Evolutionary conservation across 805 yeast species (phyloP).

Genomic region (Starmerella cellae): DNA sequence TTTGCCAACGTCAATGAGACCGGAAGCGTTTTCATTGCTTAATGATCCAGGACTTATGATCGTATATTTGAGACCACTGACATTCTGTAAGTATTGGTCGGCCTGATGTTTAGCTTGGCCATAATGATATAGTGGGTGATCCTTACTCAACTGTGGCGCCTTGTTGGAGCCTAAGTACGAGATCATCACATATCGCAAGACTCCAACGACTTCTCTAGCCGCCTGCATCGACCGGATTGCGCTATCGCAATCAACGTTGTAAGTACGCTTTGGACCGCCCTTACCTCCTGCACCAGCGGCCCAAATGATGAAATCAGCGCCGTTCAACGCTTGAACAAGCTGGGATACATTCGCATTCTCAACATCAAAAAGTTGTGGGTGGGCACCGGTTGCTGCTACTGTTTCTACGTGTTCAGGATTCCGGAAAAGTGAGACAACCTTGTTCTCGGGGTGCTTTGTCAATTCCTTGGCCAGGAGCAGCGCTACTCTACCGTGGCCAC

Average conservation of each 20-base stretch:
- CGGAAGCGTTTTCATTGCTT: slow-evolving; percentile 32
- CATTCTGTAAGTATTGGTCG: slow-evolving; percentile 33
- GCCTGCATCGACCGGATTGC: slow-evolving; percentile 48
- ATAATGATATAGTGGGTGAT: slow-evolving; percentile 34
- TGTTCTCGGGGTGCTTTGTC: slow-evolving; percentile 23
- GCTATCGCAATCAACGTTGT: slow-evolving; percentile 49
- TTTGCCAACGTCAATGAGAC: slow-evolving; percentile 32
- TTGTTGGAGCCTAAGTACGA: slow-evolving; percentile 42
- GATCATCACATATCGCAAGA: slow-evolving; percentile 38
- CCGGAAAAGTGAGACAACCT: slow-evolving; percentile 35
- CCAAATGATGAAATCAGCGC: slow-evolving; percentile 45
- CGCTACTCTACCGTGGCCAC: slow-evolving; percentile 55
- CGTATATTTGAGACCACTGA: slow-evolving; percentile 38
- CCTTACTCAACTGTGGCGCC: slow-evolving; percentile 36
- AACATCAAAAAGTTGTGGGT: slow-evolving; percentile 30
- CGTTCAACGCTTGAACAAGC: slow-evolving; percentile 32
- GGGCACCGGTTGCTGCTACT: slow-evolving; percentile 31
- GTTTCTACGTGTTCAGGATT: slow-evolving; percentile 33
- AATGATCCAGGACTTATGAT: slow-evolving; percentile 43
- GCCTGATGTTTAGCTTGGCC: slow-evolving; percentile 52
- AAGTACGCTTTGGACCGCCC: slow-evolving; percentile 33
- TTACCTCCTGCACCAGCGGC: slow-evolving; percentile 50
- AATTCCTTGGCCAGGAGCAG: slow-evolving; percentile 31
- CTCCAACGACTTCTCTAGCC: slow-evolving; percentile 31
- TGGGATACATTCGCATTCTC: slow-evolving; percentile 27